These are phyloP conservation scores for Echinosophora koreensis DNA, from an alignment of 306 rosid species.

Conservation along the genomic window DNA sequence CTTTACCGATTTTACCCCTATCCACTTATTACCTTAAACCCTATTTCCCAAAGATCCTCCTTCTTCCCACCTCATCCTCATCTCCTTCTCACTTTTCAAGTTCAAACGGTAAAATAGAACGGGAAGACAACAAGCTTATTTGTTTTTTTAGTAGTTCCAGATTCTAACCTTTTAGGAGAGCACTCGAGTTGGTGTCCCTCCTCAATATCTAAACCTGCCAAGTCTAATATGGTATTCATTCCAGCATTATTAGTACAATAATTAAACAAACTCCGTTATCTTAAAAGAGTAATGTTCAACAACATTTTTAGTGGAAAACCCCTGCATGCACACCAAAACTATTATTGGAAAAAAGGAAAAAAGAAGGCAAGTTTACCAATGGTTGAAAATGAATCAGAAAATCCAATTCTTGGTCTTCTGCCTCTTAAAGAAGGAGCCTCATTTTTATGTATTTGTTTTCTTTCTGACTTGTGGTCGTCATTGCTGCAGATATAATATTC, in stretches of 20 bases:
- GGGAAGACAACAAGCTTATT: too few relatives aligned
- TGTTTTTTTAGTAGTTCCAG: constrained; percentile 47
- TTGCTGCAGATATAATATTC: constrained; percentile 60
- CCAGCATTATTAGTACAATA: constrained; percentile 39
- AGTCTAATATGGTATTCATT: constrained; percentile 51
- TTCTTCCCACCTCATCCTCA: too few relatives aligned
- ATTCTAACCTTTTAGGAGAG: constrained; percentile 57
- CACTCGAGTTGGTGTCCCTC: constrained; percentile 46
- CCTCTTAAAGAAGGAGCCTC: constrained; percentile 33
- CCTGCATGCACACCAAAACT: too few relatives aligned
- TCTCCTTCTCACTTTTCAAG: too few relatives aligned
- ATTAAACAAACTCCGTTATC: not conserved
- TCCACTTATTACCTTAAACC: too few relatives aligned
- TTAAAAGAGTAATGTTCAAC: not conserved
- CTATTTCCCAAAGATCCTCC: too few relatives aligned
- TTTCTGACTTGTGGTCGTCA: constrained; percentile 49
- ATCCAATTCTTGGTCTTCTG: constrained; percentile 61
- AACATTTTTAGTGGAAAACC: not conserved
- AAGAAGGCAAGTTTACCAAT: constrained; percentile 51
- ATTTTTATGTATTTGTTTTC: constrained; percentile 44
- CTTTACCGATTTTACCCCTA: too few relatives aligned
- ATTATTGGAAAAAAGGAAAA: too few relatives aligned
- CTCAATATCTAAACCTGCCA: constrained; percentile 56
- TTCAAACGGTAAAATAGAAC: too few relatives aligned
- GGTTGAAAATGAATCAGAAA: constrained; percentile 68